Base-by-base conservation (phyloP, 1,284 basidiomycete species). In the Ganoderma boninense region DNA sequence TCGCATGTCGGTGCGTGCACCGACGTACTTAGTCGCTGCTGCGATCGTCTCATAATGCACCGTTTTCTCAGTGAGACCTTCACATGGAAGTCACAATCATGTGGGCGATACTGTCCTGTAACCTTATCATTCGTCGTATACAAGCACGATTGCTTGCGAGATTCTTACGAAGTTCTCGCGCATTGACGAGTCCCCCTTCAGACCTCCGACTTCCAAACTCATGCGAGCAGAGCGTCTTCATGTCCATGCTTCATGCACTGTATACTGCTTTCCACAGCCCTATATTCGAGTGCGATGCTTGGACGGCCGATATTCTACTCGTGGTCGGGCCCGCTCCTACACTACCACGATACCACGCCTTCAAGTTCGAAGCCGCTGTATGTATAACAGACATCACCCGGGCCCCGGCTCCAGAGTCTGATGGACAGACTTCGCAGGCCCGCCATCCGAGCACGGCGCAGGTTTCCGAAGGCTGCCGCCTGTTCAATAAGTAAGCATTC, bases 121-220 rank as follows among this genome's bases (percentile, higher is more conserved):
- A 35, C 29, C 32, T 57, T 29, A 57, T 10, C 32, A 29, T 29
- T 35, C 54, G 54, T 35, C 29, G 29, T 18, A 35, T 57, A 10
- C 32, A 2, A 13, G 2, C 54, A 18, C 54, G 7, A 35, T 32
- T 29, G 11, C 18, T 23, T 7, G 54, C 54, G 54, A 57, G 26
- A 23, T 57, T 57, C 54, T 29, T 57, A 32, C 54, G 54, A 57
- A 35, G 26, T 57, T 57, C 54, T 29, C 32, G 54, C 54, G 54
- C 54, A 6, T 14, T 6, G 32, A 32, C 2, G 29, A 32, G 29
- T 29, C 20, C 54, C 32, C 14, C 29, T 18, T 18, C 29, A 4
- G 29, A 4, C 29, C 29, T 32, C 29, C 29, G 29, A 4, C 29
- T 32, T 32, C 6, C 54, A 6, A 57, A 23, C 49, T 5, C 46